Conservation (phyloP, 352 stramenopile species). For the Globisporangium mamillatum region DNA sequence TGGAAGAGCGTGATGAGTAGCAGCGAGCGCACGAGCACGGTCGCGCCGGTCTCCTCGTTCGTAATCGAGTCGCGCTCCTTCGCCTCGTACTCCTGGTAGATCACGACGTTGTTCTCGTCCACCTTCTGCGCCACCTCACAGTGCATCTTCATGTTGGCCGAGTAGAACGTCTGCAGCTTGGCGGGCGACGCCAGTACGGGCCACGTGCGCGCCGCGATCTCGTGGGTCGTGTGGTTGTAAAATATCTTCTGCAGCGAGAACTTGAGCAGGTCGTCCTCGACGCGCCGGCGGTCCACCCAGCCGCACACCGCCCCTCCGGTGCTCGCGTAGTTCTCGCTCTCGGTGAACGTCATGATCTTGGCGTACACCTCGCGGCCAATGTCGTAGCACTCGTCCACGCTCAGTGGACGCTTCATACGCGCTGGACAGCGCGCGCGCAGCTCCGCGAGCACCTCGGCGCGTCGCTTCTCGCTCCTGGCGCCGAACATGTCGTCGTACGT, state of each 20-base stretch:
- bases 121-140: conserved; percentile 29
- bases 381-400: conserved; percentile 27
- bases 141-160: conserved; percentile 32
- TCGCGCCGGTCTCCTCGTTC: conserved; percentile 19
- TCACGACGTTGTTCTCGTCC: conserved; percentile 33
- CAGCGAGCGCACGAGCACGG: conserved; percentile 27
- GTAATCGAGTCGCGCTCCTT: conserved; percentile 18
- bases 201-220: conserved; percentile 25
- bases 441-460: conserved; percentile 6
- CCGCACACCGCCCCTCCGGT: conserved; percentile 27
- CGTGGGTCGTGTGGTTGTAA: conserved; percentile 11
- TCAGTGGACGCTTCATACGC: conserved; percentile 25
- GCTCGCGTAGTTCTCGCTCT: conserved; percentile 20
- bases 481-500: conserved; percentile 7
- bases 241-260: conserved; percentile 32
- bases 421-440: conserved; percentile 10
- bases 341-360: conserved; percentile 24
- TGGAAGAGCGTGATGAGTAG: conserved; percentile 38
- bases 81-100: conserved; percentile 37
- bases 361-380: conserved; percentile 29
- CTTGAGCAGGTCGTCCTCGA: conserved; percentile 34
- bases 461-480: conserved; percentile 5
- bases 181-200: conserved; percentile 20
- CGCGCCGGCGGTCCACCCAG: conserved; percentile 28
- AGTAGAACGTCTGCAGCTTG: conserved; percentile 28